Percentiles rank a stretch among this genome's conserved stretches.
phyloP scores from a whole-genome alignment of 1,139 yeast species.

The Yamadazyma buinensis region DNA sequence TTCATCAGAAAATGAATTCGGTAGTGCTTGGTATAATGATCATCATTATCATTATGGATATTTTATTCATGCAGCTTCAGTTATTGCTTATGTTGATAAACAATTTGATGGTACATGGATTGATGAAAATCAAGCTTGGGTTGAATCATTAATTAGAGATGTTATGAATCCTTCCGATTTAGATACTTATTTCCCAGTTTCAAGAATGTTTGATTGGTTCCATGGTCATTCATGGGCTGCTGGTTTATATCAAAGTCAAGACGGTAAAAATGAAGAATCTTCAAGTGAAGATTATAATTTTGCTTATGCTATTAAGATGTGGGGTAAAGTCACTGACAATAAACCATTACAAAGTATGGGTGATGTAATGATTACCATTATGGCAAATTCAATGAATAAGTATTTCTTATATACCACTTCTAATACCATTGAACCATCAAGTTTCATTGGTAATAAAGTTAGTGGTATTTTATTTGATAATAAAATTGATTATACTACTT shows the following conservation, averaged over 20 bases:
- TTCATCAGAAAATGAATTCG: conserved; percentile 45
- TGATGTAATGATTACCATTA: conserved; percentile 63
- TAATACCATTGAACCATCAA: conserved; percentile 46
- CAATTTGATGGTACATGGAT: conserved; percentile 64
- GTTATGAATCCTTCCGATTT: conserved; percentile 65
- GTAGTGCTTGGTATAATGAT: conserved; percentile 69
- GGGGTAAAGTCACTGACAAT: conserved; percentile 66
- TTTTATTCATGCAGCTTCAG: conserved; percentile 73
- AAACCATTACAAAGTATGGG: conserved; percentile 64
- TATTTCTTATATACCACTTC: conserved; percentile 55
- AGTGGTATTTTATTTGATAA: conserved; percentile 78
- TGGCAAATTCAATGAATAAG: conserved; percentile 54
- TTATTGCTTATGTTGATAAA: conserved; percentile 58
- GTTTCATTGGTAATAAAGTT: conserved; percentile 45
- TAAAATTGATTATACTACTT: conserved; percentile 78
- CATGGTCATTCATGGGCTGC: conserved; percentile 83
- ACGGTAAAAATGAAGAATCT: conserved; percentile 77
- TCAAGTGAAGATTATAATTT: conserved; percentile 80
- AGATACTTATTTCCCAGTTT: conserved; percentile 68
- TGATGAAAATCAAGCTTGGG: conserved; percentile 40
- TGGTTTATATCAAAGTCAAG: conserved; percentile 63
- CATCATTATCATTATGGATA: conserved; percentile 84
- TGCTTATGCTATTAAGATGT: conserved; percentile 73
- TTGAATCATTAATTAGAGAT: conserved; percentile 55
- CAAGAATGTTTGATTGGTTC: conserved; percentile 73